These are phyloP conservation scores for Sphaerostilbella broomeana DNA, from an alignment of 2,329 filamentous ascomycete species.

Conservation along the genomic window DNA sequence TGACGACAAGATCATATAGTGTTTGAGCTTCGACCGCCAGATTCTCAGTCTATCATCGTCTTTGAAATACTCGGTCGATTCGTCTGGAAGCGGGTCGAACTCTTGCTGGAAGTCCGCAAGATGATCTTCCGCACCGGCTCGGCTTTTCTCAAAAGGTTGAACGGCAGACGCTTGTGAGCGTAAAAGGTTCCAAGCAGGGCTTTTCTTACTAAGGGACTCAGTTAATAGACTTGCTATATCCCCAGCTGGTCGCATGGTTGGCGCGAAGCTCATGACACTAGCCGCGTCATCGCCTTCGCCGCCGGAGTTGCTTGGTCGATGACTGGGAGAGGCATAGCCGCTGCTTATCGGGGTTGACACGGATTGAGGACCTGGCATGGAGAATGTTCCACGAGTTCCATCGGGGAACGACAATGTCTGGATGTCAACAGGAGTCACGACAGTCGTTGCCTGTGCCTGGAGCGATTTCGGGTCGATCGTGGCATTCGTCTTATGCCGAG, in stretches of 20 bases:
- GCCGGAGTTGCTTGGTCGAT: slow-evolving; percentile 24
- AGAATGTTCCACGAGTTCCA: slow-evolving; percentile 58
- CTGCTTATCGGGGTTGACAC: slow-evolving; percentile 34
- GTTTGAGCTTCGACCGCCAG: slow-evolving; percentile 92
- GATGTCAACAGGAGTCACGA: slow-evolving; percentile 73
- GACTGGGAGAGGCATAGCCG: slow-evolving; percentile 34
- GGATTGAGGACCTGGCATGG: slow-evolving; percentile 31
- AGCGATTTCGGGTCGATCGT: slow-evolving; percentile 34
- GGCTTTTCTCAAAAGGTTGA: slow-evolving; percentile 53
- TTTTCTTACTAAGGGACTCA: slow-evolving; percentile 60
- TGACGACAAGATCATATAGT: slow-evolving; percentile 93
- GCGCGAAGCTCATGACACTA: slow-evolving; percentile 61
- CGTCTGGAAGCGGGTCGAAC: slow-evolving; percentile 67
- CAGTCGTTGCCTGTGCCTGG: slow-evolving; percentile 70
- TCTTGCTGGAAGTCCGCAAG: slow-evolving; percentile 67
- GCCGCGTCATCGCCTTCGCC: slow-evolving; percentile 55
- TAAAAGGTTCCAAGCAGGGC: slow-evolving; percentile 62
- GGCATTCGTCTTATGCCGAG: slow-evolving; percentile 36
- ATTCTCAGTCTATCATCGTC: slow-evolving; percentile 57
- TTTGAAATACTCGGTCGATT: slow-evolving; percentile 32
- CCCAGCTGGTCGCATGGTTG: slow-evolving; percentile 54
- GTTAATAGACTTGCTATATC: slow-evolving; percentile 79
- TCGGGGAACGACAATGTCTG: slow-evolving; percentile 70
- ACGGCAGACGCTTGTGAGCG: slow-evolving; percentile 54
- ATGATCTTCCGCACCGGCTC: slow-evolving; percentile 39